A percentile compares a stretch with the other conserved stretches of the same genome.
Conservation (phyloP, 2,329 filamentous ascomycete genomes). For the Tolypocladium guangdongense region DNA sequence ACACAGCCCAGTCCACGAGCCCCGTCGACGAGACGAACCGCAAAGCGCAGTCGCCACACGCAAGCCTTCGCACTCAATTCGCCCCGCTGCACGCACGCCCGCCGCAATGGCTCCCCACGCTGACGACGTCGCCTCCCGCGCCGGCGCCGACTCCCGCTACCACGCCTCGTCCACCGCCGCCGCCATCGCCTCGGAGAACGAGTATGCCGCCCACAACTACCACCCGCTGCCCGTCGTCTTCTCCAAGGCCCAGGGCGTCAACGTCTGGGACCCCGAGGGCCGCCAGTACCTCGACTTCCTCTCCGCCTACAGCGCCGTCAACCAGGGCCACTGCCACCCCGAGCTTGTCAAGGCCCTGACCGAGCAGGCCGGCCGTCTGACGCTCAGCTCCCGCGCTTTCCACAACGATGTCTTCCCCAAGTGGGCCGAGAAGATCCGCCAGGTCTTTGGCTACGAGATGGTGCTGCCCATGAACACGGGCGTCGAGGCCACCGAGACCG, state of each 20-base stretch:
- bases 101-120: slow-evolving; percentile 49
- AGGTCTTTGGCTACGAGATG: slow-evolving; percentile 93
- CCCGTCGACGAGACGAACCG: not conserved
- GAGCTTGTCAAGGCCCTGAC: slow-evolving; percentile 84
- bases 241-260: slow-evolving; percentile 69
- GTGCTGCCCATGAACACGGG: slow-evolving; percentile 97
- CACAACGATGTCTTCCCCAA: slow-evolving; percentile 97
- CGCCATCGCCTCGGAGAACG: slow-evolving; percentile 71
- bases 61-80: not conserved
- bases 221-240: slow-evolving; percentile 94
- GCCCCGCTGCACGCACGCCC: not conserved
- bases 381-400: slow-evolving; percentile 88
- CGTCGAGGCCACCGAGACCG: slow-evolving; percentile 91
- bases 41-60: not conserved
- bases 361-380: slow-evolving; percentile 81
- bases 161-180: slow-evolving; percentile 69
- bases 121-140: slow-evolving; percentile 24
- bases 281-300: slow-evolving; percentile 95
- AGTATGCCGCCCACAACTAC: slow-evolving; percentile 96
- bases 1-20: not conserved
- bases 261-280: slow-evolving; percentile 95
- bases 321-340: slow-evolving; percentile 96
- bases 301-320: slow-evolving; percentile 94
- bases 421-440: slow-evolving; percentile 85
- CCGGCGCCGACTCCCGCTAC: slow-evolving; percentile 31